Evolutionary conservation across 2,329 filamentous ascomycete species (phyloP).

Genomic region (Botrytis deweyae): DNA sequence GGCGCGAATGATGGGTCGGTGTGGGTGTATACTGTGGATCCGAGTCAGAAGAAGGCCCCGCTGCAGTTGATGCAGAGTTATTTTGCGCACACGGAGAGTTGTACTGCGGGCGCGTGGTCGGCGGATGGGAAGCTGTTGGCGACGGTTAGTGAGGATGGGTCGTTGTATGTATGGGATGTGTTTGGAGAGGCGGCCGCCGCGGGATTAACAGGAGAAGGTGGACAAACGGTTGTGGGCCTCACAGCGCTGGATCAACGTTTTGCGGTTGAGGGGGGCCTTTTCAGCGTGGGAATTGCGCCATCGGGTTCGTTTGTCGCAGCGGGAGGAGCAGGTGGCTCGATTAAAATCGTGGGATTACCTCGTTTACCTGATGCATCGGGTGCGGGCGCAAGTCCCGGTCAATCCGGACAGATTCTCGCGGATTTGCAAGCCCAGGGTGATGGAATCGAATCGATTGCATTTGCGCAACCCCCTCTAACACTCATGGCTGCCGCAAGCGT

Average conservation of each 20-base stretch:
- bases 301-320: constrained; percentile 77
- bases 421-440: constrained; percentile 76
- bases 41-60: constrained; percentile 57
- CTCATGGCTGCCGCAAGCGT: constrained; percentile 66
- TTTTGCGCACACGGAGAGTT: constrained; percentile 83
- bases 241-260: constrained; percentile 86
- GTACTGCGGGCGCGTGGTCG: constrained; percentile 89
- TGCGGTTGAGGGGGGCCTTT: constrained; percentile 85
- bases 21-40: constrained; percentile 90
- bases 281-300: constrained; percentile 81
- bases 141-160: constrained; percentile 85
- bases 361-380: constrained; percentile 44
- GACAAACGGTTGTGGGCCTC: constrained; percentile 70
- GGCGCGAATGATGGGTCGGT: constrained; percentile 89
- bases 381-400: constrained; percentile 43
- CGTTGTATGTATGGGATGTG: constrained; percentile 83
- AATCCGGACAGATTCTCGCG: constrained; percentile 74
- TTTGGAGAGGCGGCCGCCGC: constrained; percentile 45
- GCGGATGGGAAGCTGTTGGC: constrained; percentile 82
- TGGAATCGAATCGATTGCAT: constrained; percentile 74
- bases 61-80: constrained; percentile 86
- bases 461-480: constrained; percentile 54
- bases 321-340: constrained; percentile 82
- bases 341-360: constrained; percentile 83
- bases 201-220: constrained; percentile 54